These are phyloP conservation scores for Microcera coccophila DNA, from an alignment of 2,329 filamentous ascomycete genomes.

Conservation along the genomic window DNA sequence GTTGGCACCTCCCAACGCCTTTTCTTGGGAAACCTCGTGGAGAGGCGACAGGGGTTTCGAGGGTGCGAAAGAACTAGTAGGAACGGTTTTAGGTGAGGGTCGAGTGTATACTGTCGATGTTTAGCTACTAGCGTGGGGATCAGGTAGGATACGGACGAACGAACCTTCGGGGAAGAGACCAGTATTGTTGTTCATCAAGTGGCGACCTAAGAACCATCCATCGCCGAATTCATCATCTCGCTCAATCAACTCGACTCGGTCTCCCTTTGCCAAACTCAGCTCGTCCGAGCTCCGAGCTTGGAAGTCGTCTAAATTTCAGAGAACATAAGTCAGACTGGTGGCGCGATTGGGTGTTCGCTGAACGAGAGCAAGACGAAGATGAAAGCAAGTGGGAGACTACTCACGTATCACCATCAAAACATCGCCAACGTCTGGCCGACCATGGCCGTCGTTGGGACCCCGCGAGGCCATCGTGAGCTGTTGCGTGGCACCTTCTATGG, in stretches of 20 bases:
- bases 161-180: conserved; percentile 81
- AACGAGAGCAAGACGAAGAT: conserved; percentile 5
- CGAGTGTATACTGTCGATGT: conserved; percentile 56
- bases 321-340: conserved; percentile 13
- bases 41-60: conserved; percentile 31
- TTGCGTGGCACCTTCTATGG: conserved; percentile 16
- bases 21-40: conserved; percentile 29
- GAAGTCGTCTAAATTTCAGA: conserved; percentile 70
- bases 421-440: conserved; percentile 60
- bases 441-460: conserved; percentile 32
- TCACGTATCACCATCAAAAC: conserved; percentile 69
- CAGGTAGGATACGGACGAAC: conserved; percentile 26
- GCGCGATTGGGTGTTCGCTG: conserved; percentile 2
- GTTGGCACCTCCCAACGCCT: conserved; percentile 14
- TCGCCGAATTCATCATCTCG: conserved; percentile 86
- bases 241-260: conserved; percentile 78
- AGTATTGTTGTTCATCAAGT: conserved; percentile 67
- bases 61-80: conserved; percentile 27
- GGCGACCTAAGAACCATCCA: conserved; percentile 77
- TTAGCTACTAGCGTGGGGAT: conserved; percentile 20
- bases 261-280: conserved; percentile 79
- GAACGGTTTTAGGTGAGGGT: conserved; percentile 47
- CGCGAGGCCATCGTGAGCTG: conserved; percentile 42
- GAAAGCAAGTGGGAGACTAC: conserved; percentile 33
- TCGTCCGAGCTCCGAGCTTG: conserved; percentile 88